A percentile compares a stretch with the other conserved stretches of the same genome.
Evolutionary conservation across 352 stramenopile species (phyloP).

Genomic region (Plasmopara muralis): DNA sequence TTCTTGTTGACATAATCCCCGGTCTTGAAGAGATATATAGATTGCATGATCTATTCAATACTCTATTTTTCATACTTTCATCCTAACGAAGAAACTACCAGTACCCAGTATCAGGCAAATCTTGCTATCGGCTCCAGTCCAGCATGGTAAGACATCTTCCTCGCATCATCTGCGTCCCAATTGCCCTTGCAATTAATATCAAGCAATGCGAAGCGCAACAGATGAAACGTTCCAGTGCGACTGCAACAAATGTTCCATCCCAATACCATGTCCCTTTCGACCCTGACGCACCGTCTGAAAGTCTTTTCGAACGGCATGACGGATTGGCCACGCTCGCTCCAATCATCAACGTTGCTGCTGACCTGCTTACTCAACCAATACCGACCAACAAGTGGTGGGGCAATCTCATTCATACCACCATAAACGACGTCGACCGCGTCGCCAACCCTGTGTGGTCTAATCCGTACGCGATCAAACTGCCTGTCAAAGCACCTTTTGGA

Average conservation of each 20-base stretch:
- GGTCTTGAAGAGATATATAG: too few relatives aligned
- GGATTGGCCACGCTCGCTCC: constrained; percentile 33
- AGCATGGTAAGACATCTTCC: too few relatives aligned
- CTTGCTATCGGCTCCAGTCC: too few relatives aligned
- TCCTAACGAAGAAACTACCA: too few relatives aligned
- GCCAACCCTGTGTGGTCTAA: constrained; percentile 3
- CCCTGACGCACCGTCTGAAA: constrained; percentile 25
- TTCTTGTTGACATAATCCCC: too few relatives aligned
- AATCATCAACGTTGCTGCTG: constrained; percentile 37
- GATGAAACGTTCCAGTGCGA: too few relatives aligned
- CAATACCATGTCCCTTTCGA: constrained; percentile 18
- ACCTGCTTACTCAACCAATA: constrained; percentile 30
- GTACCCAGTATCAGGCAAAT: too few relatives aligned
- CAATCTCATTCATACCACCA: constrained; percentile 54
- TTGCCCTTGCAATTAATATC: too few relatives aligned
- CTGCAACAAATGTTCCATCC: neutral
- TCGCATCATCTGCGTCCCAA: too few relatives aligned
- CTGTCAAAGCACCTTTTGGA: constrained; percentile 3
- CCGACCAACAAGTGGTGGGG: constrained; percentile 73
- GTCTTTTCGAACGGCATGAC: constrained; percentile 35
- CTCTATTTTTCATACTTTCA: too few relatives aligned
- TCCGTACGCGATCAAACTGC: constrained; percentile 3
- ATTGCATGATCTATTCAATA: too few relatives aligned
- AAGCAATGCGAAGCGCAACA: too few relatives aligned
- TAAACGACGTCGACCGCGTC: constrained; percentile 8